A percentile compares a stretch with the other conserved stretches of the same genome.
Evolutionary conservation across 2,329 filamentous ascomycete genomes (phyloP).

Genomic region (Fusarium kyushuense): DNA sequence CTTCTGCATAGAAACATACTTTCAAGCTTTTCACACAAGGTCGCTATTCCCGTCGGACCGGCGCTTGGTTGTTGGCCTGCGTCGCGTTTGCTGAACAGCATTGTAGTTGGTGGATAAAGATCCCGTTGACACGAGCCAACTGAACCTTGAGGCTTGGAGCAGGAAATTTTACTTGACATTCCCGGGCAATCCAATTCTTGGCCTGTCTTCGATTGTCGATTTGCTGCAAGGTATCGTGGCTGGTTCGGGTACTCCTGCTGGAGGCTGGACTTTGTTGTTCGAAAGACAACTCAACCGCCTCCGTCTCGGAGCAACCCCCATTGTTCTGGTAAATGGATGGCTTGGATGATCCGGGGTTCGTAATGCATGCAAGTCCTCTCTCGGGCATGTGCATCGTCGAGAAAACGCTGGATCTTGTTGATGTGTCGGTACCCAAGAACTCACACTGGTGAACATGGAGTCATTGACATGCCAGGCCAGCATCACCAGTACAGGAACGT

Average conservation of each 20-base stretch:
- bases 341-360: background rate
- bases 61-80: background rate
- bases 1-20: background rate
- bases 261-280: background rate
- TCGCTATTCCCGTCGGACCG: background rate
- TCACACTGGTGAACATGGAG: background rate
- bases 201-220: background rate
- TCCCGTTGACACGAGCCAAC: background rate
- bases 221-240: background rate
- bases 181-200: background rate
- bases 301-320: background rate
- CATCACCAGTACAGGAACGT: background rate
- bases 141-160: background rate
- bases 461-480: background rate
- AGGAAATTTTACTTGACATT: background rate
- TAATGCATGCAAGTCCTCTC: background rate
- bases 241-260: background rate
- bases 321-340: background rate
- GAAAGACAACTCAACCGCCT: constrained; percentile 8
- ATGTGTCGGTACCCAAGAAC: background rate
- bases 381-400: background rate
- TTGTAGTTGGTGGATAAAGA: constrained; percentile 1
- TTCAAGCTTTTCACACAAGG: background rate
- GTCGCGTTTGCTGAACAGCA: background rate
- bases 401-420: background rate